phyloP scores from a whole-genome alignment of 2,329 filamentous ascomycete species.

The Pestalotiopsis sp. region DNA sequence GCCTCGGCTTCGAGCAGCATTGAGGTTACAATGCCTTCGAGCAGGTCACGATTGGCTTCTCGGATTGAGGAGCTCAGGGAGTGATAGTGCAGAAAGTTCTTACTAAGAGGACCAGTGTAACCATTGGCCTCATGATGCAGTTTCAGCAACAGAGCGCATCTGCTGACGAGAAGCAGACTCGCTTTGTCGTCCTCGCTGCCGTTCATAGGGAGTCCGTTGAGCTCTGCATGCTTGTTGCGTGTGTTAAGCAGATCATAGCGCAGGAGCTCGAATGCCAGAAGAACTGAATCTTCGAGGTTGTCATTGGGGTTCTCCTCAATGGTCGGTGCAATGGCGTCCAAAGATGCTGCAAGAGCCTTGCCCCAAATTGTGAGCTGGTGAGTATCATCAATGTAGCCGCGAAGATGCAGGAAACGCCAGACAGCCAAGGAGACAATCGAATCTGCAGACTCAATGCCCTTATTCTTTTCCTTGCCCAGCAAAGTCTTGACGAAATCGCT shows the following conservation, averaged over 20 bases:
- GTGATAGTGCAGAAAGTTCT: slow-evolving; percentile 84
- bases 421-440: slow-evolving; percentile 73
- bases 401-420: slow-evolving; percentile 88
- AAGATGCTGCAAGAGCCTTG: slow-evolving; percentile 71
- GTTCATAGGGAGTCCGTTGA: slow-evolving; percentile 58
- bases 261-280: slow-evolving; percentile 85
- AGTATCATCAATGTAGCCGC: slow-evolving; percentile 78
- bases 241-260: slow-evolving; percentile 77
- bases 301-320: slow-evolving; percentile 46
- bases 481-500: slow-evolving; percentile 71
- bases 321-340: slow-evolving; percentile 63
- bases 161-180: slow-evolving; percentile 80
- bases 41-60: slow-evolving; percentile 76
- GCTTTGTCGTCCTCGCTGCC: slow-evolving; percentile 73
- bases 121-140: slow-evolving; percentile 83
- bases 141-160: slow-evolving; percentile 81
- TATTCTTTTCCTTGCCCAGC: slow-evolving; percentile 59
- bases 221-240: slow-evolving; percentile 59
- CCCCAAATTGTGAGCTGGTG: slow-evolving; percentile 88
- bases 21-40: slow-evolving; percentile 80
- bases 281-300: slow-evolving; percentile 72
- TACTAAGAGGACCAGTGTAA: slow-evolving; percentile 92
- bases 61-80: slow-evolving; percentile 81
- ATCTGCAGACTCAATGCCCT: slow-evolving; percentile 66
- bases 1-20: slow-evolving; percentile 83